These are phyloP conservation scores for Leccinum incarnatum DNA, from an alignment of 768 basidiomycete genomes.

Conservation along the genomic window DNA sequence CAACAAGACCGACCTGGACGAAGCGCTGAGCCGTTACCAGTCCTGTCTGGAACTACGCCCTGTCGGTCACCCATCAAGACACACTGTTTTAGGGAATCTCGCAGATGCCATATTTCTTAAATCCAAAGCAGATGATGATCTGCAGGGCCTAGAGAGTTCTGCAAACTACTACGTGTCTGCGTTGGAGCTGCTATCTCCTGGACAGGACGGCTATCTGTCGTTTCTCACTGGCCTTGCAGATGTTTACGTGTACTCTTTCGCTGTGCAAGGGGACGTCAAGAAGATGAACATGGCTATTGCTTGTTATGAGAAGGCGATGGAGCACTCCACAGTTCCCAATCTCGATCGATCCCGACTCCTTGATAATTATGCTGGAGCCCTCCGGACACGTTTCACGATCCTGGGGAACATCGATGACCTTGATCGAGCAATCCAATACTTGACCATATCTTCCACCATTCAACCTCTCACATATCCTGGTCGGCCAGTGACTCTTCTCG, in stretches of 20 bases:
- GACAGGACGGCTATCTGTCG: slow-evolving; percentile 9
- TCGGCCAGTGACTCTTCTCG: slow-evolving; percentile 12
- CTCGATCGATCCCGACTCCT: slow-evolving; percentile 19
- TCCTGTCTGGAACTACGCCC: slow-evolving; percentile 22
- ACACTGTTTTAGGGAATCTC: slow-evolving; percentile 16
- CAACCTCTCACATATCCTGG: slow-evolving; percentile 5
- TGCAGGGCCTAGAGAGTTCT: slow-evolving; percentile 26
- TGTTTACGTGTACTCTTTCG: slow-evolving; percentile 3
- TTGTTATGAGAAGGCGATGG: slow-evolving; percentile 15
- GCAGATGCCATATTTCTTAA: slow-evolving; percentile 19
- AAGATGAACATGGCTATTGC: slow-evolving; percentile 23
- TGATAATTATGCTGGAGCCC: slow-evolving; percentile 18
- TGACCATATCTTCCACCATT: slow-evolving; percentile 18
- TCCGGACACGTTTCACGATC: slow-evolving; percentile 14
- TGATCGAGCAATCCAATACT: slow-evolving; percentile 21
- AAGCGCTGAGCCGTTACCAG: slow-evolving; percentile 13
- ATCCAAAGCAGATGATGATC: slow-evolving; percentile 23
- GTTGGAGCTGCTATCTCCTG: slow-evolving; percentile 16
- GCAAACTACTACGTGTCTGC: slow-evolving; percentile 10
- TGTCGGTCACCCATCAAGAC: slow-evolving; percentile 17
- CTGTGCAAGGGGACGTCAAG: slow-evolving; percentile 10
- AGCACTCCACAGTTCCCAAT: slow-evolving; percentile 13
- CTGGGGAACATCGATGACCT: slow-evolving; percentile 20
- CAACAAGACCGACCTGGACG: slow-evolving; percentile 17
- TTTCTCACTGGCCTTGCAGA: slow-evolving; percentile 15